Base-by-base conservation (phyloP, 2,329 filamentous ascomycete genomes). In the Pseudogymnoascus sp. region DNA sequence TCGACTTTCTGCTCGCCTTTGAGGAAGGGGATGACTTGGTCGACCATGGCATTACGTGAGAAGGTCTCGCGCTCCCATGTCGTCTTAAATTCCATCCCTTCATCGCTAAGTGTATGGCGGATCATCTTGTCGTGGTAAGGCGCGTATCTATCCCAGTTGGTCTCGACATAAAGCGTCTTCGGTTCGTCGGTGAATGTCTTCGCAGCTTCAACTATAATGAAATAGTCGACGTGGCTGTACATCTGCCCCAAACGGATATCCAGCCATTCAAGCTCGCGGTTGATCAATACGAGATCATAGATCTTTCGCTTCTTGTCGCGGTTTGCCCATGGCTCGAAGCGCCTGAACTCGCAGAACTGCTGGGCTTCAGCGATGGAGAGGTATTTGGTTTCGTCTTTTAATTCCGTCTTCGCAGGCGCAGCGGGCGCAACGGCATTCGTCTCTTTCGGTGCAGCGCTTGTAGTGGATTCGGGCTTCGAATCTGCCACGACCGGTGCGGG, bases 191-290 rank as follows among this genome's bases (percentile, higher is more conserved):
- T 85, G 68, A 88, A 88, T 1, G 85, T 87, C 61, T 76, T 79
- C 16, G 76, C 72, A 0, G 82, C 80, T 75, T 89, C 86, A 61
- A 88, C 79, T 36, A 89, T 79, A 69, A 89, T 77, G 68, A 87
- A 89, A 74, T 86, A 87, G 75, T 89, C 85, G 65, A 88, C 84
- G 45, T 81, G 75, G 41, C 81, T 73, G 64, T 82, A 81, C 14
- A 86, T 79, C 2, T 82, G 82, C 69, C 84, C 79, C 2, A 89
- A 77, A 10, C 85, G 82, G 60, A 89, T 83, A 72, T 89, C 85
- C 45, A 89, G 78, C 79, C 84, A 86, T 74, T 88, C 85, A 11
- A 88, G 77, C 74, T 88, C 86, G 2, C 79, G 81, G 68, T 85
- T 86, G 68, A 88, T 74, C 78, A 87, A 81, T 69, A 86, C 78